These are phyloP conservation scores for Mortierella sp. DNA, from an alignment of 371 early-diverging fungal genomes.

Conservation along the genomic window DNA sequence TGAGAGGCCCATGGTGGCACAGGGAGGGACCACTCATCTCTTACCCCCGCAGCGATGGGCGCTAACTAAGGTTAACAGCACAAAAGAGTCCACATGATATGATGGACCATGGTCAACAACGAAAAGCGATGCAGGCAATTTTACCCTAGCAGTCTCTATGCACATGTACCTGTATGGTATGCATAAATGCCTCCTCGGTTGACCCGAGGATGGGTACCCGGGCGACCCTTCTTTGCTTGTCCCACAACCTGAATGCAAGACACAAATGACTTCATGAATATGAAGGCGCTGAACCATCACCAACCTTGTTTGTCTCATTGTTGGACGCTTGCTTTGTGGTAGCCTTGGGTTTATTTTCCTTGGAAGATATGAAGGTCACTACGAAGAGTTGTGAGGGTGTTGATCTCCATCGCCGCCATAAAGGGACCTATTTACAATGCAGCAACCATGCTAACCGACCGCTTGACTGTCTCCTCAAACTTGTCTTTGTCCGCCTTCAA, in stretches of 20 bases:
- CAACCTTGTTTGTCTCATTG: conserved; percentile 10
- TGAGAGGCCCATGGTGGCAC: background rate
- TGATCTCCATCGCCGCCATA: background rate
- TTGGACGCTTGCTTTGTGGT: background rate
- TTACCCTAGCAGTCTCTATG: background rate
- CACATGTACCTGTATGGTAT: background rate
- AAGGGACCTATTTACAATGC: background rate
- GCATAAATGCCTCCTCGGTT: background rate
- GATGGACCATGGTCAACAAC: background rate
- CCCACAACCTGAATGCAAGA: background rate
- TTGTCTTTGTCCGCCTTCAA: background rate
- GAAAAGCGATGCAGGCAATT: background rate
- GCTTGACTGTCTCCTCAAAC: conserved; percentile 9
- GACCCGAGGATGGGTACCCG: background rate
- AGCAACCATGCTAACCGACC: background rate
- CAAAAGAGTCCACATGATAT: background rate
- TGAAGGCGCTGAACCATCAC: background rate
- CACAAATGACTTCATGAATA: background rate
- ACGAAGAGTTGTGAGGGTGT: background rate
- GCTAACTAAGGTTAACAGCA: background rate
- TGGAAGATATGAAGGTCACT: background rate
- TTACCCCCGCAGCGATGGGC: background rate
- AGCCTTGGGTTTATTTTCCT: background rate
- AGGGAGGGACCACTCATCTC: background rate
- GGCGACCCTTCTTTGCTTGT: no score